Percentiles rank a stretch among this genome's conserved stretches.
Evolutionary conservation across 331 rosid species (phyloP).

Genomic region (Quercus phellos): DNA sequence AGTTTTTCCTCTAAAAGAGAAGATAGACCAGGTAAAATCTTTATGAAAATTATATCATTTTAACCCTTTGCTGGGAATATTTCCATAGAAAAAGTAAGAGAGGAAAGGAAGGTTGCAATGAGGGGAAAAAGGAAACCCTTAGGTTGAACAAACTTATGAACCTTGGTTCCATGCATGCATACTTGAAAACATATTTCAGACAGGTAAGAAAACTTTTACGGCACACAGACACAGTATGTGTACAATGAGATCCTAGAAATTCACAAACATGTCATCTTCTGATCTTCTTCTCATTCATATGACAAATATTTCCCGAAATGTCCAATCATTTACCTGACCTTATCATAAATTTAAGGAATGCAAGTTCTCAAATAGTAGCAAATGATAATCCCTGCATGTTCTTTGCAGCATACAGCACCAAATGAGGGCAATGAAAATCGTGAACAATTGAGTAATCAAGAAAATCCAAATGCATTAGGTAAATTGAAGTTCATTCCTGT

Average conservation of each 20-base stretch:
- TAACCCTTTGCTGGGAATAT: neutral
- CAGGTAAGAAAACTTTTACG: neutral
- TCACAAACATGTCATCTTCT: neutral
- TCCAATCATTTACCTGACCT: neutral
- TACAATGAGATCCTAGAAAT: neutral
- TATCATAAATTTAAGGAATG: neutral
- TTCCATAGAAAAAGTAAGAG: neutral
- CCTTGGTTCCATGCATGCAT: neutral
- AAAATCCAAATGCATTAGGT: slow-evolving; percentile 48
- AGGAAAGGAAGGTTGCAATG: neutral
- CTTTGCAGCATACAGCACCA: slow-evolving; percentile 46
- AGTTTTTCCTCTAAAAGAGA: too few relatives aligned
- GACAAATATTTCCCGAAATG: neutral
- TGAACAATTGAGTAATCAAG: slow-evolving; percentile 24
- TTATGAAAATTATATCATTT: neutral
- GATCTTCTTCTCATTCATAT: neutral
- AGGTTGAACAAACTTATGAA: neutral
- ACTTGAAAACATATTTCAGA: neutral
- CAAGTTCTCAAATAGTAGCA: neutral
- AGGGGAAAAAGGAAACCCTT: neutral
- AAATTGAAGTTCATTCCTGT: slow-evolving; percentile 22
- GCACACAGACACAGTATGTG: neutral
- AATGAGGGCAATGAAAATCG: slow-evolving; percentile 28
- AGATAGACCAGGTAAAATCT: too few relatives aligned
- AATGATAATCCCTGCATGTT: slow-evolving; percentile 16